These are phyloP conservation scores for Leccinum subtestaceum DNA, from an alignment of 768 basidiomycete genomes.

Conservation along the genomic window DNA sequence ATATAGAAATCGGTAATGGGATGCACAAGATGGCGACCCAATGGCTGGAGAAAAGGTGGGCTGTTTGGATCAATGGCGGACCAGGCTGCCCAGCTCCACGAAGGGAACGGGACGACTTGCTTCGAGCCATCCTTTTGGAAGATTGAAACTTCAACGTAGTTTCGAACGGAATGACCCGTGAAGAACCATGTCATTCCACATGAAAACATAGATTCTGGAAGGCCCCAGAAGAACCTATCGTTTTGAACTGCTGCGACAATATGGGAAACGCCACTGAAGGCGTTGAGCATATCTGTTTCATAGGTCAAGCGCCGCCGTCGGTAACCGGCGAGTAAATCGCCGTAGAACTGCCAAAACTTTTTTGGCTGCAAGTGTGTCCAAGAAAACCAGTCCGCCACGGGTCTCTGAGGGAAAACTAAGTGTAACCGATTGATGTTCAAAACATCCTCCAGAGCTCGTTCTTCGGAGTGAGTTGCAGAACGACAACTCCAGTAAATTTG, in stretches of 20 bases:
- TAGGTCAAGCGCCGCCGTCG: constrained; percentile 11
- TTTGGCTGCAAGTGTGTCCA: neutral
- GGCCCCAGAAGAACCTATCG: constrained; percentile 16
- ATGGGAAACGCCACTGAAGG: constrained; percentile 15
- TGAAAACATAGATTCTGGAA: constrained; percentile 16
- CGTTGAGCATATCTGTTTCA: constrained; percentile 17
- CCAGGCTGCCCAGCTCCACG: constrained; percentile 20
- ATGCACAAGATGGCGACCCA: neutral
- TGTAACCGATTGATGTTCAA: neutral
- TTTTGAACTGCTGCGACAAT: constrained; percentile 8
- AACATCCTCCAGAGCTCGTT: constrained; percentile 11
- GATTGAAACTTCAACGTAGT: neutral
- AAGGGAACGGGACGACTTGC: constrained; percentile 11
- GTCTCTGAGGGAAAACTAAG: neutral
- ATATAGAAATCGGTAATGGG: constrained; percentile 9
- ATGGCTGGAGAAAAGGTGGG: neutral
- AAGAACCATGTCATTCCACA: constrained; percentile 8
- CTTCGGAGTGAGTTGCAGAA: constrained; percentile 8
- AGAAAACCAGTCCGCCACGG: neutral
- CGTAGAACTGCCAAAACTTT: neutral
- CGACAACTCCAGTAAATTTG: constrained; percentile 21
- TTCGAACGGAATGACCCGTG: constrained; percentile 1
- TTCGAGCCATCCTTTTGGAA: constrained; percentile 5
- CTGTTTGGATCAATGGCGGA: neutral
- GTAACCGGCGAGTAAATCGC: constrained; percentile 1